Evolutionary conservation across 257 asterid species (phyloP).

Genomic region (Solanum okadae): DNA sequence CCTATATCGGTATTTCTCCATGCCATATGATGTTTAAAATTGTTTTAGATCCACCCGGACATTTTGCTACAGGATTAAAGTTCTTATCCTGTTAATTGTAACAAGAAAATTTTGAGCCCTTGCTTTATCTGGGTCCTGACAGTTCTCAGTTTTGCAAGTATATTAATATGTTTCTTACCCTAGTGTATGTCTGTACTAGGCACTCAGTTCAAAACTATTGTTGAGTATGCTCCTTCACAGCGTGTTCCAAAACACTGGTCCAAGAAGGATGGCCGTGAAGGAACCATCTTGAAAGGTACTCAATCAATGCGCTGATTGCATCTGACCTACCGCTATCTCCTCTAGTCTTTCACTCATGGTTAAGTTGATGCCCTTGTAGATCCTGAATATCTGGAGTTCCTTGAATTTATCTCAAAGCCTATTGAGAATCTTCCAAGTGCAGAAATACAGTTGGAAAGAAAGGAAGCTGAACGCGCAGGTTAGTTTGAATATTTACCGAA

Average conservation of each 20-base stretch:
- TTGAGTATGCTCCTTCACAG: conserved; percentile 98
- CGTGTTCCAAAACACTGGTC: conserved; percentile 82
- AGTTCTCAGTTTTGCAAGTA: not conserved
- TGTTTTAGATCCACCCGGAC: not conserved
- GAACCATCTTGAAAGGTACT: conserved; percentile 79
- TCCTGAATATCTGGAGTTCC: conserved; percentile 99
- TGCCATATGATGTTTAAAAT: not conserved
- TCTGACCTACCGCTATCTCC: conserved; percentile 8
- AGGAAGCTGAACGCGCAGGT: conserved; percentile 99
- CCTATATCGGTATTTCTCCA: not conserved
- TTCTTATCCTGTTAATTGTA: not conserved
- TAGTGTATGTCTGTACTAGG: conserved; percentile 34
- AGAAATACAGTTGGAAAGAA: conserved; percentile 95
- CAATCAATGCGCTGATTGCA: conserved; percentile 10
- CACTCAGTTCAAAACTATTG: conserved; percentile 74
- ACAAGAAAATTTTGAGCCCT: not conserved
- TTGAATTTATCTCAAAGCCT: conserved; percentile 85
- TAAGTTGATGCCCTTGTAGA: conserved; percentile 55
- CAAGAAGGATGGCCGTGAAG: conserved; percentile 97
- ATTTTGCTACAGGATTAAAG: not conserved
- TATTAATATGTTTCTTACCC: not conserved
- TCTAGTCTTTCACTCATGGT: conserved; percentile 11
- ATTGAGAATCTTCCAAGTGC: conserved; percentile 98
- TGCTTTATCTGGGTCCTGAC: not conserved
- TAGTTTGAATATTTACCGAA: conserved; percentile 7